These are phyloP conservation scores for Hirsutella thompsonii DNA, from an alignment of 2,329 filamentous ascomycete species.

Conservation along the genomic window DNA sequence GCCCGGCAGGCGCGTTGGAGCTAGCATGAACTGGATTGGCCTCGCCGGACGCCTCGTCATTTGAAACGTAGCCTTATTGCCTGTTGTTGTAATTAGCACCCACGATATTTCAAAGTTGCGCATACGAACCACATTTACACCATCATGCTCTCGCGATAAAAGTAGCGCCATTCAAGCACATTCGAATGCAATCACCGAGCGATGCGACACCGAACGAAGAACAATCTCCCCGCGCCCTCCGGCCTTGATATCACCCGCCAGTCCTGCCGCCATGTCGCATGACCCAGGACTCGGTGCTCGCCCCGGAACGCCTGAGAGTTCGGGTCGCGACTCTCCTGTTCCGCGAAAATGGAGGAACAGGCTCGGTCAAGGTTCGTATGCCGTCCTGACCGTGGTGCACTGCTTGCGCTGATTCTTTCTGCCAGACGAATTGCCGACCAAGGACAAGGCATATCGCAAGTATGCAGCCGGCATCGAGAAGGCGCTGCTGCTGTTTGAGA, in stretches of 20 bases:
- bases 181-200: background rate
- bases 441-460: conserved; percentile 64
- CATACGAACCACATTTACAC: background rate
- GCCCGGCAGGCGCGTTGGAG: background rate
- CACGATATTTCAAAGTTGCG: no score
- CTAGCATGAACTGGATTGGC: background rate
- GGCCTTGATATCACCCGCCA: conserved; percentile 12
- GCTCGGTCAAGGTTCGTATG: conserved; percentile 56
- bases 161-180: background rate
- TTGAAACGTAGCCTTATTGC: conserved; percentile 11
- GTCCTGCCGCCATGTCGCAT: conserved; percentile 40
- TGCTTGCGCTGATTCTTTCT: conserved; percentile 1
- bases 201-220: conserved; percentile 3
- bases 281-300: conserved; percentile 43
- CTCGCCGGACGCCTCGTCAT: no score
- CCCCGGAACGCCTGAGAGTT: conserved; percentile 67
- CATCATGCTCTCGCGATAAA: background rate
- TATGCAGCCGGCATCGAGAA: conserved; percentile 84
- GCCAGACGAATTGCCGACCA: conserved; percentile 40
- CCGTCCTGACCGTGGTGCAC: conserved; percentile 2
- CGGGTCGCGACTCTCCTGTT: conserved; percentile 66
- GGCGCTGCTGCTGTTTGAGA: conserved; percentile 81
- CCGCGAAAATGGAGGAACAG: conserved; percentile 66
- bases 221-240: conserved; percentile 2
- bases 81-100: no score